These are phyloP conservation scores for Saccharomycopsis fodiens DNA, from an alignment of 805 yeast genomes.

Conservation along the genomic window DNA sequence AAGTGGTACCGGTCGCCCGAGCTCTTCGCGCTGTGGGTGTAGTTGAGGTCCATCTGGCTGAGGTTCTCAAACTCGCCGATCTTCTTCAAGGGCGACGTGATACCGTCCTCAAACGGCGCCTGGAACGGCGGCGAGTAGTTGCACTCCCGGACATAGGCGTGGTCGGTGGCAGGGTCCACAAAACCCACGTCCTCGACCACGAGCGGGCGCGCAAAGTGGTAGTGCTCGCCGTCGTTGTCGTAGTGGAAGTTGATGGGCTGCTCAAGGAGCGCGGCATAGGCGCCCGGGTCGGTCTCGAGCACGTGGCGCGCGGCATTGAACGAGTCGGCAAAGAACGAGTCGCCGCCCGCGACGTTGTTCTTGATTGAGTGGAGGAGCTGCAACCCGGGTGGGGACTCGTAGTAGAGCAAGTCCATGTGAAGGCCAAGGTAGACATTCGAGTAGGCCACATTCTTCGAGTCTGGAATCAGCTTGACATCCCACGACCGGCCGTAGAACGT, in stretches of 20 bases:
- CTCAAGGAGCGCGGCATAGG: conserved; percentile 51
- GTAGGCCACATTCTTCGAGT: conserved; percentile 66
- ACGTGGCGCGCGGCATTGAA: conserved; percentile 54
- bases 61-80: conserved; percentile 22
- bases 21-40: conserved; percentile 28
- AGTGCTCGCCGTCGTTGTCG: conserved; percentile 51
- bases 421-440: conserved; percentile 56
- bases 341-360: conserved; percentile 47
- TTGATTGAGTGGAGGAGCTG: conserved; percentile 57
- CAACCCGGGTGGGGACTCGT: conserved; percentile 76
- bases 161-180: conserved; percentile 23
- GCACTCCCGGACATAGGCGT: conserved; percentile 42
- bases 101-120: conserved; percentile 61
- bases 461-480: conserved; percentile 48
- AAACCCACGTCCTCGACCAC: conserved; percentile 21
- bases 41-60: conserved; percentile 14
- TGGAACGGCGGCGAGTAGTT: conserved; percentile 82
- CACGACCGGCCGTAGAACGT: conserved; percentile 69
- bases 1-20: conserved; percentile 35
- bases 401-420: conserved; percentile 71
- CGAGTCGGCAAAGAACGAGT: conserved; percentile 61
- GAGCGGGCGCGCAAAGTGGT: conserved; percentile 42
- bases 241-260: conserved; percentile 67
- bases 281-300: conserved; percentile 45
- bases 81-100: conserved; percentile 30